These are phyloP conservation scores for Cyclotella baltica DNA, from an alignment of 108 stramenopile species.

Conservation along the genomic window DNA sequence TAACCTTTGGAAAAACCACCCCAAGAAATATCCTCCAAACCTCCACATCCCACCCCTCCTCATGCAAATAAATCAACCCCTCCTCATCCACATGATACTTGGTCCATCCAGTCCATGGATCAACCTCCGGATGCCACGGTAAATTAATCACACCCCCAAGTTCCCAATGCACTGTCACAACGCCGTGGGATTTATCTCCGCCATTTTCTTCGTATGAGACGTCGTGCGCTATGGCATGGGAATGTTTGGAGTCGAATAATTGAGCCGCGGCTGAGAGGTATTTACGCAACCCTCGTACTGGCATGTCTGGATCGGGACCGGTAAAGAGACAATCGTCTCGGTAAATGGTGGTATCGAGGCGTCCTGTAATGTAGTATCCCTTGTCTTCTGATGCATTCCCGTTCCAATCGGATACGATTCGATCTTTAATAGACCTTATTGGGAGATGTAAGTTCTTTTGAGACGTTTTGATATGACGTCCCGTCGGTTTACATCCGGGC, in stretches of 20 bases:
- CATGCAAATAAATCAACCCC: conserved; percentile 64
- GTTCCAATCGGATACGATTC: conserved; percentile 43
- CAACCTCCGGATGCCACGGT: conserved; percentile 79
- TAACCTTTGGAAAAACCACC: conserved; percentile 74
- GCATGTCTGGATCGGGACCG: conserved; percentile 93
- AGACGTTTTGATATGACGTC: conserved; percentile 34
- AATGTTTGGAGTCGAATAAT: conserved; percentile 67
- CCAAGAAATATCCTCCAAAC: conserved; percentile 77
- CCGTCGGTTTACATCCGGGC: conserved; percentile 51
- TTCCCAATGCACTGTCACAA: conserved; percentile 66
- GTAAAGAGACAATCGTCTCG: conserved; percentile 84
- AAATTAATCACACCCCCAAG: conserved; percentile 60
- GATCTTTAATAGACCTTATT: conserved; percentile 16
- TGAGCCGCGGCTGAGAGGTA: conserved; percentile 81
- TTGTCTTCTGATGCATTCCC: conserved; percentile 35
- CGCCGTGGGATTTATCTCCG: conserved; percentile 19
- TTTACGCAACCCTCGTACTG: conserved; percentile 81
- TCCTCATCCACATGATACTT: conserved; percentile 74
- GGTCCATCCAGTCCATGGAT: conserved; percentile 71
- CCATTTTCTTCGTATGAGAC: conserved; percentile 26
- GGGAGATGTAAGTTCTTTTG: conserved; percentile 48
- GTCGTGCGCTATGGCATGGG: conserved; percentile 59
- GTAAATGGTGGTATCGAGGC: conserved; percentile 75
- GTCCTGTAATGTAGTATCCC: conserved; percentile 91
- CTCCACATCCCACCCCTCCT: conserved; percentile 79